phyloP scores from a whole-genome alignment of 2,329 filamentous ascomycete genomes.

The Fusarium succisae region DNA sequence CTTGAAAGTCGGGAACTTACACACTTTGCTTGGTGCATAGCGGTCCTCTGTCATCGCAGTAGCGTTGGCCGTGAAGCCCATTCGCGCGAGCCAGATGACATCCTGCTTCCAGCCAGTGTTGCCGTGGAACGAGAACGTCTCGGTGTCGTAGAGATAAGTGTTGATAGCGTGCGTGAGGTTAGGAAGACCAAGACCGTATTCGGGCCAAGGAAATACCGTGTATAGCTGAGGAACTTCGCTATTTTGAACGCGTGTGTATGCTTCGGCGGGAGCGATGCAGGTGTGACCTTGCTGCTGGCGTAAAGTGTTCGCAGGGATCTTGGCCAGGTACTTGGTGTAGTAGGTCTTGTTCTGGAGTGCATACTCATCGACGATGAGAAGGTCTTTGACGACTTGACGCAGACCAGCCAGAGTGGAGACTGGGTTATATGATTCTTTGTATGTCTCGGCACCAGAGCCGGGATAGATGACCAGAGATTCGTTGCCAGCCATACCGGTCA shows the following conservation, averaged over 20 bases:
- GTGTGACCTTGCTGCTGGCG: slow-evolving; percentile 5
- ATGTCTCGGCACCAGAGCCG: slow-evolving; percentile 5
- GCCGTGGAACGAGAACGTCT: not conserved
- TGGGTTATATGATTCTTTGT: not conserved
- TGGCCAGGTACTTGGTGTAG: not conserved
- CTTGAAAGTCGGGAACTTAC: slow-evolving; percentile 11
- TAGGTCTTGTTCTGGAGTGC: slow-evolving; percentile 2
- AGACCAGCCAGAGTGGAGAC: not conserved
- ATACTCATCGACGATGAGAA: not conserved
- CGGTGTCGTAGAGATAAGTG: not conserved
- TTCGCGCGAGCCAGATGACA: slow-evolving; percentile 7
- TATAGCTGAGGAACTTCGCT: slow-evolving; percentile 7
- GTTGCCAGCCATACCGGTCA: not conserved
- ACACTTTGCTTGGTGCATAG: not conserved
- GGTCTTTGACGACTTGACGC: slow-evolving; percentile 6
- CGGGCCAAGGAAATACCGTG: not conserved
- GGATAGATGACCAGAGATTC: not conserved
- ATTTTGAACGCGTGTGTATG: slow-evolving; percentile 8
- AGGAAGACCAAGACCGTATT: not conserved
- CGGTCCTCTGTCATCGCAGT: not conserved
- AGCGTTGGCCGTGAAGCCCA: not conserved
- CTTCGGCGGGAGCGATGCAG: not conserved
- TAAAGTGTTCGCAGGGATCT: not conserved
- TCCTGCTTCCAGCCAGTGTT: slow-evolving; percentile 14
- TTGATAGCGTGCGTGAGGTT: slow-evolving; percentile 7